Base-by-base conservation (phyloP, 148 eudicot species). In the Nepenthes gracilis region DNA sequence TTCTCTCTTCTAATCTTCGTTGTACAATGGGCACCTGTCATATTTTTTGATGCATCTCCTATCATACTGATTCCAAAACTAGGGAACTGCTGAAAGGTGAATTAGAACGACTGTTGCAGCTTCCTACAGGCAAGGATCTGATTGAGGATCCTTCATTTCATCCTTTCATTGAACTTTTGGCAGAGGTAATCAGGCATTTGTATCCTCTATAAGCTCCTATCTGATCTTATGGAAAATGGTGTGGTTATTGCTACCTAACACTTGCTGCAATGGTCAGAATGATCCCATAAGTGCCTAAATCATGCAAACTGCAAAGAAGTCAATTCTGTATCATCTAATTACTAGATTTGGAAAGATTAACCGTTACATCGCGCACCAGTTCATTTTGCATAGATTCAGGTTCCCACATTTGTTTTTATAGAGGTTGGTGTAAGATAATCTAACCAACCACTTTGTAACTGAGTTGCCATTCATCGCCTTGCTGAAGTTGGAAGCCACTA, bases 51-150 rank as follows among this genome's bases (percentile, higher is more conserved):
- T 50, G 32, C 50, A 35, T 11, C 23, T 55, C 33, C 34, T 37
- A 47, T 54, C 47, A 58, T 32, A 13, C 2, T 43, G 10, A 43
- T 60, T 69, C 47, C 68, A 52, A 60, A 54, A 59, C 55, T 76
- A 93, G 99, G 81, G 95, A 84, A 76, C 80, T 89, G 58, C 75
- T 93, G 60, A 79, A 84, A 73, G 96, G 83, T 62, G 95, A 89
- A 81, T 79, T 85, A 36, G 89, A 89, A 71, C 96, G 92, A 61
- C 72, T 88, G 68, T 75, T 94, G 75, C 80, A 78, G 75, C 93
- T 89, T 68, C 92, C 99, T 57, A 84, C 97, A 32, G 99, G 86
- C 67, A 74, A 62, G 58, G 85, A 83, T 59, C 80, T 89, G 76
- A 63, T 85, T 80, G 97, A 85, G 53, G 95, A 85, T 69, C 88